These are phyloP conservation scores for Starmerella bombi DNA, from an alignment of 805 yeast genomes.

Conservation along the genomic window DNA sequence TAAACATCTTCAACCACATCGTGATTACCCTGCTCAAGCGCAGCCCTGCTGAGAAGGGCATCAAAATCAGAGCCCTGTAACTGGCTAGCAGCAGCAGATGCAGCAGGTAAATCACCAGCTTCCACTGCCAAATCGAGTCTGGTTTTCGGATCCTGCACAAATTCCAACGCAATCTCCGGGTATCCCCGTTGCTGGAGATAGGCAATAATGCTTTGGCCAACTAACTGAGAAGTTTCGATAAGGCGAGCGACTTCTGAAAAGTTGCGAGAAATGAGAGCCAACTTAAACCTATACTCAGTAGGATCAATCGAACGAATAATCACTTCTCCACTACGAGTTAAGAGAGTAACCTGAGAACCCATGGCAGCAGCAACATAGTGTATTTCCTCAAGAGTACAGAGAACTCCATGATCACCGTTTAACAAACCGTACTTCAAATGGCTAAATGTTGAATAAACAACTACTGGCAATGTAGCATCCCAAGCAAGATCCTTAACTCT, in stretches of 20 bases:
- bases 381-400: constrained; percentile 82
- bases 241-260: constrained; percentile 84
- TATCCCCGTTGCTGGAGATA: constrained; percentile 89
- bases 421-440: constrained; percentile 87
- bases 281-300: constrained; percentile 92
- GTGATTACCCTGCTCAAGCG: constrained; percentile 78
- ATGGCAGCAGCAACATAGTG: constrained; percentile 60
- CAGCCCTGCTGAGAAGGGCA: constrained; percentile 75
- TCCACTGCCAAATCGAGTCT: constrained; percentile 91
- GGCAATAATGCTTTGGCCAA: constrained; percentile 93
- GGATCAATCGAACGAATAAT: constrained; percentile 76
- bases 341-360: constrained; percentile 61
- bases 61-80: constrained; percentile 58
- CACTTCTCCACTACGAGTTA: constrained; percentile 73
- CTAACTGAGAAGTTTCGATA: constrained; percentile 77
- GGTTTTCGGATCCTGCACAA: constrained; percentile 92
- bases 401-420: constrained; percentile 91
- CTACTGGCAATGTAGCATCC: constrained; percentile 78
- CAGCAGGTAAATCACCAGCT: constrained; percentile 77
- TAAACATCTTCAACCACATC: constrained; percentile 74
- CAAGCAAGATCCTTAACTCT: constrained; percentile 94
- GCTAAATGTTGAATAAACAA: constrained; percentile 85
- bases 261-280: constrained; percentile 77
- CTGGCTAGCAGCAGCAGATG: constrained; percentile 74
- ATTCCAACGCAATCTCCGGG: constrained; percentile 94